phyloP scores from a whole-genome alignment of 345 rosid genomes.

The Citrus reticulata region DNA sequence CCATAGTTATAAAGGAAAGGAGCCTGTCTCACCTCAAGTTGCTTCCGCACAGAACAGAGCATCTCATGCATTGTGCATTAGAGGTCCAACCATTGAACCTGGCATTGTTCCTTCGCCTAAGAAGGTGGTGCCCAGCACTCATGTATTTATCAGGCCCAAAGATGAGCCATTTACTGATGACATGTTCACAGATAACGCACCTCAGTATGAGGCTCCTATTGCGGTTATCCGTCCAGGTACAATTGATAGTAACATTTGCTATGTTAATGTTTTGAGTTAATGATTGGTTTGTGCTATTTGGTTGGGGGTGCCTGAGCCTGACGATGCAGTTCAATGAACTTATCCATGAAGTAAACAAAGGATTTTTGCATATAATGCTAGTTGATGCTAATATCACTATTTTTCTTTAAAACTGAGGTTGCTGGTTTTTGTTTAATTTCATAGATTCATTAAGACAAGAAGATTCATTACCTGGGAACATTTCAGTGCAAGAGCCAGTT shows the following conservation, averaged over 20 bases:
- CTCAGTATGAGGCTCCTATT: slow-evolving; percentile 39
- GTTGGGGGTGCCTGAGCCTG: not conserved
- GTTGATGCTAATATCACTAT: not conserved
- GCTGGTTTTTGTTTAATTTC: slow-evolving; percentile 12
- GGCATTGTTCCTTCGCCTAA: slow-evolving; percentile 8
- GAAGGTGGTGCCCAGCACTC: slow-evolving; percentile 10
- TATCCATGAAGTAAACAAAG: not conserved
- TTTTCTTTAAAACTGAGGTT: not conserved
- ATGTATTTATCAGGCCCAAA: slow-evolving; percentile 37
- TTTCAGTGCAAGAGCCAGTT: slow-evolving; percentile 24
- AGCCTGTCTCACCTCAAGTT: slow-evolving; percentile 31
- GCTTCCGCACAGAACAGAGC: slow-evolving; percentile 20
- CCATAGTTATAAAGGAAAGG: slow-evolving; percentile 41
- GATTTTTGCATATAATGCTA: not conserved
- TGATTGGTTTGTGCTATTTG: not conserved
- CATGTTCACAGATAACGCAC: slow-evolving; percentile 31
- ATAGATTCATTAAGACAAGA: slow-evolving; percentile 29
- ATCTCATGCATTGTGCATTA: slow-evolving; percentile 21
- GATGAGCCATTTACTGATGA: slow-evolving; percentile 56
- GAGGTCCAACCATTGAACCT: slow-evolving; percentile 22
- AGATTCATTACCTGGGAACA: slow-evolving; percentile 23
- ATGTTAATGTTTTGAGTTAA: not conserved
- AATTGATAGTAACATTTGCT: not conserved
- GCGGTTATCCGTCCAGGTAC: slow-evolving; percentile 54
- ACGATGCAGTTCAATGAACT: not conserved